Conservation (phyloP, 345 rosid genomes). For the Brassica cretica region DNA sequence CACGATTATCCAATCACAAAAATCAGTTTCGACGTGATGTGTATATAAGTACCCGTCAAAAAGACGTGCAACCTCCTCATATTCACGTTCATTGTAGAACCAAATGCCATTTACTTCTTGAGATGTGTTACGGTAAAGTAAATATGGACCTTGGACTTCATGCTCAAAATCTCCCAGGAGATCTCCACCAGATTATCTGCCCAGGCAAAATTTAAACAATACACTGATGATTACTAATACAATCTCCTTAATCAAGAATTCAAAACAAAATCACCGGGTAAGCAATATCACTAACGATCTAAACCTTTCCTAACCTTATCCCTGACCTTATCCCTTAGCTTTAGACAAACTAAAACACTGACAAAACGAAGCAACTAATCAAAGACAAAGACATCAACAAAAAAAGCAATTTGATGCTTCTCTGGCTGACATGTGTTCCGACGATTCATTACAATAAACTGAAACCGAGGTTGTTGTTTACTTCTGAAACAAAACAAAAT, state of each 20-base stretch:
- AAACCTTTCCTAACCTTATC: background rate
- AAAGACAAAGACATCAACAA: background rate
- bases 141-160: slow-evolving; percentile 94
- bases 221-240: slow-evolving; percentile 21
- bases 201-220: slow-evolving; percentile 14
- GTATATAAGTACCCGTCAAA: slow-evolving; percentile 63
- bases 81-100: slow-evolving; percentile 92
- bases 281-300: background rate
- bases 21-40: too few species aligned
- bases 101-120: slow-evolving; percentile 99
- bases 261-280: background rate
- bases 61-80: slow-evolving; percentile 86
- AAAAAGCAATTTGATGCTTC: too few species aligned
- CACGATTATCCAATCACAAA: too few species aligned
- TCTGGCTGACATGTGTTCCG: slow-evolving; percentile 65
- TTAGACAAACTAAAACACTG: background rate
- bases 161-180: slow-evolving; percentile 92
- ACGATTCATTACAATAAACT: slow-evolving; percentile 95
- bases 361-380: background rate
- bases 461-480: slow-evolving; percentile 87
- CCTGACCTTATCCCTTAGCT: background rate
- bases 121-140: slow-evolving; percentile 82
- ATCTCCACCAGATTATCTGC: slow-evolving; percentile 90
- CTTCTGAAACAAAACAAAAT: slow-evolving; percentile 50
- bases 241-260: background rate